phyloP scores from a whole-genome alignment of 768 basidiomycete species.

The Galerina marginata region DNA sequence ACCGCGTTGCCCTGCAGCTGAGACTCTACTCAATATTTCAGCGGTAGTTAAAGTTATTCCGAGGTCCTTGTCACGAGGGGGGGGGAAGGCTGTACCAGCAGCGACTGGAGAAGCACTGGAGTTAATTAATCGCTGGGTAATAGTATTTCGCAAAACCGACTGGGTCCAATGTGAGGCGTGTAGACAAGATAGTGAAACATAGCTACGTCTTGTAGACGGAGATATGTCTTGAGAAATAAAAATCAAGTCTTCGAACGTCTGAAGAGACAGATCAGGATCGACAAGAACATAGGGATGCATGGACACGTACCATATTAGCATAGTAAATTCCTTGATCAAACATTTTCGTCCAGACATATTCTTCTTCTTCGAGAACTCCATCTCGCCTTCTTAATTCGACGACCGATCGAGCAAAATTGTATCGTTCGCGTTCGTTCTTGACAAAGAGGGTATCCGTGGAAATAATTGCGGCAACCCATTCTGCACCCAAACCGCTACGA shows the following conservation, averaged over 20 bases:
- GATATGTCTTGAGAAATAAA: conserved; percentile 77
- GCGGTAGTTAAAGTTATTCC: conserved; percentile 62
- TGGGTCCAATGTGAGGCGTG: conserved; percentile 85
- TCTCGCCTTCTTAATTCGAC: conserved; percentile 72
- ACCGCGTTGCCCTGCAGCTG: conserved; percentile 20
- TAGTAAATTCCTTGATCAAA: conserved; percentile 86
- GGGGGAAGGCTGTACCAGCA: conserved; percentile 33
- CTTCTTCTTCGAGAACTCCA: conserved; percentile 64
- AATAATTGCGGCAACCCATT: conserved; percentile 76
- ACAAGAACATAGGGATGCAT: background rate
- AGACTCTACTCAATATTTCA: conserved; percentile 47
- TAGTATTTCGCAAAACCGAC: conserved; percentile 65
- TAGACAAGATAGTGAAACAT: conserved; percentile 67
- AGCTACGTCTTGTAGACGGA: conserved; percentile 69
- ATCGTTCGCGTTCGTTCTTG: conserved; percentile 77
- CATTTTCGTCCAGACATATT: conserved; percentile 69
- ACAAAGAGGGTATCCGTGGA: conserved; percentile 84
- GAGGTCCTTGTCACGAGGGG: conserved; percentile 66
- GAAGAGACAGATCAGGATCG: conserved; percentile 8
- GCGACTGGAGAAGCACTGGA: conserved; percentile 41
- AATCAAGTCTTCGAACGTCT: conserved; percentile 84
- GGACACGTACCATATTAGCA: conserved; percentile 72
- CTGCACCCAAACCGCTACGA: conserved; percentile 72
- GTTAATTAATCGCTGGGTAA: conserved; percentile 47
- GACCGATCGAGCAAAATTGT: conserved; percentile 74